phyloP scores from a whole-genome alignment of 2,329 filamentous ascomycete species.

The Colletotrichum cordylinicola region DNA sequence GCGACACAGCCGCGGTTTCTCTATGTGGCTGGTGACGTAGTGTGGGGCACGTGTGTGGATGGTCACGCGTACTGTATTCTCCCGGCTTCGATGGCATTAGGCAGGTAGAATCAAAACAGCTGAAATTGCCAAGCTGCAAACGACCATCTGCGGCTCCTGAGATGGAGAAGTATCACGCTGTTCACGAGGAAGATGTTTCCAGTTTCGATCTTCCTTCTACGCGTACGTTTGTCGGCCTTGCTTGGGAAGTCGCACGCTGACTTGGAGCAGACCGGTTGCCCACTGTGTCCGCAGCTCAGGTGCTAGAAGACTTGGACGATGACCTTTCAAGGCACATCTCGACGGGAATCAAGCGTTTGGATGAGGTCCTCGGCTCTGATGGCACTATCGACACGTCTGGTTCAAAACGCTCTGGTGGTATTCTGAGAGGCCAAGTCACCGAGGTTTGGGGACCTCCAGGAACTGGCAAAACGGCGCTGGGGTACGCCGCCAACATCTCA shows the following conservation, averaged over 20 bases:
- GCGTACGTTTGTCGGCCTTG: conserved; percentile 44
- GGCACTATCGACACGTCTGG: neutral
- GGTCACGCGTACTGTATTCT: conserved; percentile 1
- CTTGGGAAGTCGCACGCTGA: conserved; percentile 20
- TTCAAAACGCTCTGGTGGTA: conserved; percentile 52
- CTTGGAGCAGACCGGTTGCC: conserved; percentile 71
- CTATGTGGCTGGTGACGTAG: conserved; percentile 3
- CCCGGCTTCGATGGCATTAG: neutral
- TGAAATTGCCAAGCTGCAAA: neutral
- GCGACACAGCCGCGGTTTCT: neutral
- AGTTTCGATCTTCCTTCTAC: conserved; percentile 63
- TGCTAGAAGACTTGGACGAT: conserved; percentile 64
- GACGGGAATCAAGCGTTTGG: conserved; percentile 61
- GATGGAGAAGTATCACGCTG: conserved; percentile 49
- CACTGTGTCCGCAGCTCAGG: conserved; percentile 78
- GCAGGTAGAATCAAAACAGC: neutral
- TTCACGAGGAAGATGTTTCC: conserved; percentile 65
- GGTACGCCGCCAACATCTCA: conserved; percentile 56
- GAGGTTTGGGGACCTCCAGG: conserved; percentile 91
- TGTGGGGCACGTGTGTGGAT: neutral
- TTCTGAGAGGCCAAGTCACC: conserved; percentile 78
- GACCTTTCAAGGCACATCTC: conserved; percentile 57
- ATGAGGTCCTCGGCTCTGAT: conserved; percentile 48
- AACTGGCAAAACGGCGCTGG: conserved; percentile 82
- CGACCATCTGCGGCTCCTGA: neutral